phyloP scores from a whole-genome alignment of 2,329 filamentous ascomycete species.

The Pezicula carpinea region DNA sequence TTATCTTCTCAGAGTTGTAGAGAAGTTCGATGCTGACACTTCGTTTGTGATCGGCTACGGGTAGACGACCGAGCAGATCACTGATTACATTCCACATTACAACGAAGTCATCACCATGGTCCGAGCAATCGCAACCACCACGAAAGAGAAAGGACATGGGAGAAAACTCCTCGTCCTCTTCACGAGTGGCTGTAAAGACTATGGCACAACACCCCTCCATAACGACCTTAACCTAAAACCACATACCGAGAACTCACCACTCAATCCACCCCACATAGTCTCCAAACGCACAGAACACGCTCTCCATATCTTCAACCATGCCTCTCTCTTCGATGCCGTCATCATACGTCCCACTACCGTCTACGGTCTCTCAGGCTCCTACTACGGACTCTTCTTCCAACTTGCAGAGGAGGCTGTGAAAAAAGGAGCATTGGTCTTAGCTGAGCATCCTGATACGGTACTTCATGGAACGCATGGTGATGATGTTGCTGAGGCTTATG shows the following conservation, averaged over 20 bases:
- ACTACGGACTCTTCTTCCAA: conserved; percentile 31
- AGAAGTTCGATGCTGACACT: too few species aligned
- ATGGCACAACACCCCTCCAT: conserved; percentile 33
- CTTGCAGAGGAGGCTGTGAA: conserved; percentile 31
- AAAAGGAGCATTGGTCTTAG: conserved; percentile 26
- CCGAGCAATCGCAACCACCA: conserved; percentile 27
- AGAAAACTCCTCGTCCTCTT: conserved; percentile 38
- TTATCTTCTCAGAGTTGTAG: too few species aligned
- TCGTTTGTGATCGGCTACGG: too few species aligned
- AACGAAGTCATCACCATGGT: conserved; percentile 32
- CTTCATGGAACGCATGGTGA: conserved; percentile 44
- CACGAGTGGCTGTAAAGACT: conserved; percentile 47
- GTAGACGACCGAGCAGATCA: conserved; percentile 34
- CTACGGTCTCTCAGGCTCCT: conserved; percentile 28
- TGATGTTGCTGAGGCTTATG: conserved; percentile 44
- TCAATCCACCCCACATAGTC: conserved; percentile 28
- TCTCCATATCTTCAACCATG: conserved; percentile 33
- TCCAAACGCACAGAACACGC: conserved; percentile 29
- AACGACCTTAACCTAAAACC: conserved; percentile 31
- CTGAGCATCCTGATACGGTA: conserved; percentile 33
- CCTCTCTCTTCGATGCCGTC: conserved; percentile 36
- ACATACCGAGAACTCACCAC: conserved; percentile 38
- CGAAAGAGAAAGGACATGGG: conserved; percentile 24
- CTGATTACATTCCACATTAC: conserved; percentile 37
- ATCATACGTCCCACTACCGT: conserved; percentile 43